Conservation (phyloP, 257 asterid genomes). For the Primulina eburnea region DNA sequence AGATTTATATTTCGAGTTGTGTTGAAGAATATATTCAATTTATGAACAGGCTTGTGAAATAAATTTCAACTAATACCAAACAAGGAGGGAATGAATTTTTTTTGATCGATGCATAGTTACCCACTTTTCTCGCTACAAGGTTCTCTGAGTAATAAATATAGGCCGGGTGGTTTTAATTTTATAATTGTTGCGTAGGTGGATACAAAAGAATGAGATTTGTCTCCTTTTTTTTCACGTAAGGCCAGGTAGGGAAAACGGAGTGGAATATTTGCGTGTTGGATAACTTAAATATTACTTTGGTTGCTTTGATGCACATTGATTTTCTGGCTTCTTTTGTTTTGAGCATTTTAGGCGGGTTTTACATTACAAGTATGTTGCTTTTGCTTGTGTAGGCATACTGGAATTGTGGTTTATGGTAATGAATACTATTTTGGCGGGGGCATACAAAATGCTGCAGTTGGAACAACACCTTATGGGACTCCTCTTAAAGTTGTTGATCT, state of each 20-base stretch:
- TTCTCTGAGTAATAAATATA: not conserved
- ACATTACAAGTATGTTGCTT: not conserved
- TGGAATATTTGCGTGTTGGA: not conserved
- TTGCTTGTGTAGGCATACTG: slow-evolving; percentile 77
- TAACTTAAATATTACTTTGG: not conserved
- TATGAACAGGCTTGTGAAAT: not conserved
- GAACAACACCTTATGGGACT: slow-evolving; percentile 80
- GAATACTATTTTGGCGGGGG: slow-evolving; percentile 94
- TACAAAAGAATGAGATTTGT: not conserved
- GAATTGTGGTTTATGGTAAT: slow-evolving; percentile 77
- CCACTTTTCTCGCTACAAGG: not conserved
- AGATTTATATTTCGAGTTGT: not conserved
- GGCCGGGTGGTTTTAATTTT: not conserved
- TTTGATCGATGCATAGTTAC: not conserved
- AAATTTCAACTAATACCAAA: not conserved
- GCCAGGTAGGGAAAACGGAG: not conserved
- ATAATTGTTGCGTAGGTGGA: not conserved
- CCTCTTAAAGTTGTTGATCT: slow-evolving; percentile 79
- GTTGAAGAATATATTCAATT: not conserved
- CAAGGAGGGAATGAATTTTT: not conserved
- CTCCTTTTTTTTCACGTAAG: not conserved
- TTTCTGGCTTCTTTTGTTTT: not conserved
- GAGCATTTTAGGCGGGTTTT: not conserved
- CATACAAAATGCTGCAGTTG: slow-evolving; percentile 67
- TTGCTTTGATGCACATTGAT: not conserved